Conservation (phyloP, 1,284 basidiomycete genomes). For the Malassezia globosa region DNA sequence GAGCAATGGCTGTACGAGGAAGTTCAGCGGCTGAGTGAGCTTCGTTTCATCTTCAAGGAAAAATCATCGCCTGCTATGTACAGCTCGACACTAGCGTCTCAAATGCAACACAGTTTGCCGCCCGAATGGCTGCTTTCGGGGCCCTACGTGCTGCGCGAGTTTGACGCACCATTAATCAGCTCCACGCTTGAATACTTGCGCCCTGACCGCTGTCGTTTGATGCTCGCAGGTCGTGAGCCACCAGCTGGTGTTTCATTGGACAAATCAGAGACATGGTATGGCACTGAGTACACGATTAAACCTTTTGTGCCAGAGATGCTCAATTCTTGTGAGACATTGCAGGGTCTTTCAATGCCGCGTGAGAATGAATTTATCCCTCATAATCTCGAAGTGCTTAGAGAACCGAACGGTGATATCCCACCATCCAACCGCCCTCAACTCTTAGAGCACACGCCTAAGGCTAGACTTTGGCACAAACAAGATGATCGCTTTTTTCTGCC, state of each 20-base stretch:
- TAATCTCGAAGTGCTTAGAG: slow-evolving; percentile 30
- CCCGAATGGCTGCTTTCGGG: slow-evolving; percentile 66
- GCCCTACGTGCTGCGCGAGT: slow-evolving; percentile 64
- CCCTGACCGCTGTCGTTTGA: slow-evolving; percentile 59
- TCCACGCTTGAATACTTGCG: slow-evolving; percentile 58
- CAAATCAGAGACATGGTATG: slow-evolving; percentile 43
- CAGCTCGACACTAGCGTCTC: slow-evolving; percentile 64
- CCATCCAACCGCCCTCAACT: slow-evolving; percentile 37
- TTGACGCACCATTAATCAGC: slow-evolving; percentile 60
- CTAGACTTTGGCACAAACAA: slow-evolving; percentile 45
- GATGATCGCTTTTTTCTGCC: slow-evolving; percentile 46
- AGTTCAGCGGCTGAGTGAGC: slow-evolving; percentile 61
- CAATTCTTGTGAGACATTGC: slow-evolving; percentile 15
- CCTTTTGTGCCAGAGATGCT: slow-evolving; percentile 27
- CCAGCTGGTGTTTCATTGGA: slow-evolving; percentile 34
- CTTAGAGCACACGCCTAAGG: slow-evolving; percentile 27
- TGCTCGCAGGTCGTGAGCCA: slow-evolving; percentile 60
- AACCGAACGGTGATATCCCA: slow-evolving; percentile 17
- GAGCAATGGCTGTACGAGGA: slow-evolving; percentile 69
- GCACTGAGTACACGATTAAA: slow-evolving; percentile 42
- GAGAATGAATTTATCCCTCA: slow-evolving; percentile 43
- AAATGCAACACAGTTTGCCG: slow-evolving; percentile 70
- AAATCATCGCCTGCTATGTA: slow-evolving; percentile 70
- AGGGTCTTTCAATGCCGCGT: slow-evolving; percentile 37
- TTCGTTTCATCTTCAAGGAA: slow-evolving; percentile 79